phyloP scores from a whole-genome alignment of 2,329 filamentous ascomycete genomes.

The Colletotrichum sp. region DNA sequence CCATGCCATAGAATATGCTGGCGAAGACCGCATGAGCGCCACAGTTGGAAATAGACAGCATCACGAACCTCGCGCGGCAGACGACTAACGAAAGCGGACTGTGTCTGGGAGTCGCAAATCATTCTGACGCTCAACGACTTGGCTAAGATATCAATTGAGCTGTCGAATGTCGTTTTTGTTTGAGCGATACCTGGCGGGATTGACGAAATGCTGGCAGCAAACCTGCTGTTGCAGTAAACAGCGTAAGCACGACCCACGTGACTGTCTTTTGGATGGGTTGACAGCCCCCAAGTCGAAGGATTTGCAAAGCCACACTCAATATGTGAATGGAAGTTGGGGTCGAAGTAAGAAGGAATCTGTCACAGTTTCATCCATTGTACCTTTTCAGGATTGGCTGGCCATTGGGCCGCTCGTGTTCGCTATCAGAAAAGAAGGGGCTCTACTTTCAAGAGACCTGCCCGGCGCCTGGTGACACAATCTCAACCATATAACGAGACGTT shows the following conservation, averaged over 20 bases:
- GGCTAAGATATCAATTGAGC: not conserved
- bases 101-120: not conserved
- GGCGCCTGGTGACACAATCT: not conserved
- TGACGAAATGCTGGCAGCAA: not conserved
- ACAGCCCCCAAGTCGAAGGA: not conserved
- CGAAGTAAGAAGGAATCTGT: not conserved
- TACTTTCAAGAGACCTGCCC: not conserved
- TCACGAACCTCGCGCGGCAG: slow-evolving; percentile 20
- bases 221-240: not conserved
- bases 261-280: not conserved
- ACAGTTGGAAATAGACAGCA: slow-evolving; percentile 19
- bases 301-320: not conserved
- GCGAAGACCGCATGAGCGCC: slow-evolving; percentile 8
- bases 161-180: not conserved
- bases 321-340: not conserved
- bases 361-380: not conserved
- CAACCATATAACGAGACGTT: not conserved
- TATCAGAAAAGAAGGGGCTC: not conserved
- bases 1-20: slow-evolving; percentile 19
- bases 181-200: not conserved
- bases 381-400: not conserved
- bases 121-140: not conserved
- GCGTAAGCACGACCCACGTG: not conserved
- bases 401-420: not conserved
- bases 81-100: slow-evolving; percentile 4